phyloP scores from a whole-genome alignment of 805 yeast genomes.

The Cyberlindnera saturnus region DNA sequence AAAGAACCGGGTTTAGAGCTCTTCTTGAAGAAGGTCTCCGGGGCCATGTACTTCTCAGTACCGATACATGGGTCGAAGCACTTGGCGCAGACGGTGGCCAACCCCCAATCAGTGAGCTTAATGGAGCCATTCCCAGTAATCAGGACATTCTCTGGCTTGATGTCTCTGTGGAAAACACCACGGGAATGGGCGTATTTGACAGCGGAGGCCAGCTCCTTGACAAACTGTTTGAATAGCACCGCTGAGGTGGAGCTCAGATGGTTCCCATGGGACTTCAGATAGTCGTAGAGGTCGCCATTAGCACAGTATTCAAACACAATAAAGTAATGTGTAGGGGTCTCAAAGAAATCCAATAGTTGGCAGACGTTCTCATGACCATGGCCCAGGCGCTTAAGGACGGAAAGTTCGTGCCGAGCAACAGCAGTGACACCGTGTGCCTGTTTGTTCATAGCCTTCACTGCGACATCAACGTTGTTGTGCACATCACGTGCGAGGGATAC shows the following conservation, averaged over 20 bases:
- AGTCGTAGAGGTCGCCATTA: conserved; percentile 64
- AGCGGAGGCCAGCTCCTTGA: conserved; percentile 47
- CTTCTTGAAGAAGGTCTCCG: conserved; percentile 63
- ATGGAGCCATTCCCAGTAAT: conserved; percentile 44
- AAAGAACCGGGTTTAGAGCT: conserved; percentile 1
- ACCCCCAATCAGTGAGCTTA: conserved; percentile 73
- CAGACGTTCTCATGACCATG: conserved; percentile 46
- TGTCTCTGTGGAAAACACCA: conserved; percentile 64
- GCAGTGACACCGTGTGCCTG: conserved; percentile 31
- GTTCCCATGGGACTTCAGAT: conserved; percentile 24
- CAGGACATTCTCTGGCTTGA: conserved; percentile 68
- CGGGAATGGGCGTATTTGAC: conserved; percentile 47
- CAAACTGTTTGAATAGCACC: conserved; percentile 29
- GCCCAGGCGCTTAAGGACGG: conserved; percentile 26
- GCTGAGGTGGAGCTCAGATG: conserved; percentile 14
- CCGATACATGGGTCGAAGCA: conserved; percentile 46
- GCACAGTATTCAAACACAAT: conserved; percentile 63
- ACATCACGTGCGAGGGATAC: conserved; percentile 48
- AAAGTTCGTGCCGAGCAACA: conserved; percentile 52
- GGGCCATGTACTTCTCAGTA: conserved; percentile 88
- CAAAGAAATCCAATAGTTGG: conserved; percentile 50
- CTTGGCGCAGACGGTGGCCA: conserved; percentile 38
- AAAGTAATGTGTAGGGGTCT: conserved; percentile 44
- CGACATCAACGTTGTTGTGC: conserved; percentile 32
- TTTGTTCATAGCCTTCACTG: conserved; percentile 49